These are phyloP conservation scores for Rubroboletus satanas DNA, from an alignment of 768 basidiomycete species.

Conservation along the genomic window DNA sequence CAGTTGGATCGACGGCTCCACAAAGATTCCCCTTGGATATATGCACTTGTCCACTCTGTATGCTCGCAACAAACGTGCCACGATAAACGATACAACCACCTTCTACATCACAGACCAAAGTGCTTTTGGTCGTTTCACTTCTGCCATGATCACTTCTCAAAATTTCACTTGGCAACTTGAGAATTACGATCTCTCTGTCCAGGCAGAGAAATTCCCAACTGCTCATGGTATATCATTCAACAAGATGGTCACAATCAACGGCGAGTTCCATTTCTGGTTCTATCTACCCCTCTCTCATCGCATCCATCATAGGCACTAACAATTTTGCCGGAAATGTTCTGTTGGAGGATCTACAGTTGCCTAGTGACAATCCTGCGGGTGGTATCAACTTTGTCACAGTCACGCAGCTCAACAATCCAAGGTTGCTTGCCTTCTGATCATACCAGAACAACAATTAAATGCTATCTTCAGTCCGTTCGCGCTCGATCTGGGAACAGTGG, in stretches of 20 bases:
- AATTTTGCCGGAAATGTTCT: conserved; percentile 55
- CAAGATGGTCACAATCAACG: conserved; percentile 56
- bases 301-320: conserved; percentile 44
- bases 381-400: conserved; percentile 64
- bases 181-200: conserved; percentile 55
- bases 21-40: conserved; percentile 50
- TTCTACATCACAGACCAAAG: conserved; percentile 55
- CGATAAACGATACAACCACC: conserved; percentile 54
- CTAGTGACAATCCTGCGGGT: conserved; percentile 60
- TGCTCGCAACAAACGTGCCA: conserved; percentile 53
- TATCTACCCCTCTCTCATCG: not conserved
- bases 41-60: conserved; percentile 47
- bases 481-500: conserved; percentile 63
- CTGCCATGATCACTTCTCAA: conserved; percentile 58
- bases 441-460: not conserved
- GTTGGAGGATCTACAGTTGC: conserved; percentile 58
- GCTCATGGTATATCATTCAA: conserved; percentile 63
- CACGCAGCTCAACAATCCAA: conserved; percentile 54
- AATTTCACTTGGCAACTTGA: conserved; percentile 67
- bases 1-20: conserved; percentile 50
- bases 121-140: conserved; percentile 61
- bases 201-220: conserved; percentile 63
- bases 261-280: conserved; percentile 27
- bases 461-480: conserved; percentile 51
- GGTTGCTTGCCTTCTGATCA: conserved; percentile 32